Evolutionary conservation across 148 eudicot species (phyloP).

Genomic region (Rhododendron kiyosumense): DNA sequence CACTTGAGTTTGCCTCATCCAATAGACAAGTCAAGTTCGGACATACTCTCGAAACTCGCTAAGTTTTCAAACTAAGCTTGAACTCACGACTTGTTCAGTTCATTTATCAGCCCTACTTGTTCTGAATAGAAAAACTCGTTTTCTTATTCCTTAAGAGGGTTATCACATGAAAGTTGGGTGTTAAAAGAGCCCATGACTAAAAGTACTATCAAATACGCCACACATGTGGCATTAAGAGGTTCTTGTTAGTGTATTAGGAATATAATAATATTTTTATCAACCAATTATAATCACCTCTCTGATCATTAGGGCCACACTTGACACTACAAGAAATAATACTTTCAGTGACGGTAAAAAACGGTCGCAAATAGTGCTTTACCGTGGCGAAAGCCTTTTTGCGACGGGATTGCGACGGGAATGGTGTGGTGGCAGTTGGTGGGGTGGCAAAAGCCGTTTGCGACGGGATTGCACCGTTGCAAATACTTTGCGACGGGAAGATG

Average conservation of each 20-base stretch:
- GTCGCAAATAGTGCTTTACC: no score
- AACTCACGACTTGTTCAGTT: not conserved
- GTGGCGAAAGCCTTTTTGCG: no score
- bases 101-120: no score
- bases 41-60: not conserved
- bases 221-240: not conserved
- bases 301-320: not conserved
- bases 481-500: no score
- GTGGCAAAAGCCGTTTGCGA: no score
- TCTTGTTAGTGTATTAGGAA: not conserved
- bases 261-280: not conserved
- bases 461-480: no score
- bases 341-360: no score
- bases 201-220: not conserved
- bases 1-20: not conserved
- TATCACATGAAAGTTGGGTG: not conserved
- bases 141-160: not conserved
- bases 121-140: not conserved
- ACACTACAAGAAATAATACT: not conserved
- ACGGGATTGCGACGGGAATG: no score
- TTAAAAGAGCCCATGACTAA: not conserved
- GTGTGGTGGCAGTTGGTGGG: no score
- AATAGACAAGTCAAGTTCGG: not conserved
- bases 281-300: slow-evolving; percentile 1
- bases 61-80: not conserved